Percentiles rank a stretch among this genome's conserved stretches.
Evolutionary conservation across 768 basidiomycete species (phyloP).

Genomic region (Macrocybe gigantea): DNA sequence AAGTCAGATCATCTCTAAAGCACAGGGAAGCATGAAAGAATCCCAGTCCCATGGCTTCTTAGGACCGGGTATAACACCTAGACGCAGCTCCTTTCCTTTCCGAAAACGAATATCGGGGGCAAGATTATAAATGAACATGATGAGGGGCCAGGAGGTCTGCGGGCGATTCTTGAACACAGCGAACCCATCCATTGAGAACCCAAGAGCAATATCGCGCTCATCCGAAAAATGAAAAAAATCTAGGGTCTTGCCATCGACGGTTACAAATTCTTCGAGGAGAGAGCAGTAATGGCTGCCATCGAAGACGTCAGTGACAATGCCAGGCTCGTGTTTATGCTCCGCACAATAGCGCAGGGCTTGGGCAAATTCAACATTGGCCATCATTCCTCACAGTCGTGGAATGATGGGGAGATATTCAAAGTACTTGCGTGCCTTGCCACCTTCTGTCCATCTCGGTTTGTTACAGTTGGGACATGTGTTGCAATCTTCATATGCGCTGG

Average conservation of each 20-base stretch:
- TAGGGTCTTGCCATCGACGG: conserved; percentile 15
- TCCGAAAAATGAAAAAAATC: conserved; percentile 25
- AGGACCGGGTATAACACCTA: conserved; percentile 34
- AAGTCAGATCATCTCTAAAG: conserved; percentile 23
- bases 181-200: conserved; percentile 31
- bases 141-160: conserved; percentile 27
- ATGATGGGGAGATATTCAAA: conserved; percentile 26
- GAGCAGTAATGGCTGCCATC: conserved; percentile 22
- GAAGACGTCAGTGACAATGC: conserved; percentile 23
- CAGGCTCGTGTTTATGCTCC: conserved; percentile 8
- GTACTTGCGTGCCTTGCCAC: not conserved
- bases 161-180: conserved; percentile 19
- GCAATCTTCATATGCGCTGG: not conserved
- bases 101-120: conserved; percentile 20
- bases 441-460: too few relatives aligned
- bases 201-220: conserved; percentile 29
- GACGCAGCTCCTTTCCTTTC: conserved; percentile 20
- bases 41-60: conserved; percentile 24
- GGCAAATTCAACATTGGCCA: conserved; percentile 9
- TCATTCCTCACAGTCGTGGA: conserved; percentile 10
- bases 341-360: conserved; percentile 16
- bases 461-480: not conserved
- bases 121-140: conserved; percentile 23
- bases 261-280: conserved; percentile 13
- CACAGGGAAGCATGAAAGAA: conserved; percentile 29